These are phyloP conservation scores for Ophiostoma ulmi DNA, from an alignment of 2,329 filamentous ascomycete species.

Conservation along the genomic window DNA sequence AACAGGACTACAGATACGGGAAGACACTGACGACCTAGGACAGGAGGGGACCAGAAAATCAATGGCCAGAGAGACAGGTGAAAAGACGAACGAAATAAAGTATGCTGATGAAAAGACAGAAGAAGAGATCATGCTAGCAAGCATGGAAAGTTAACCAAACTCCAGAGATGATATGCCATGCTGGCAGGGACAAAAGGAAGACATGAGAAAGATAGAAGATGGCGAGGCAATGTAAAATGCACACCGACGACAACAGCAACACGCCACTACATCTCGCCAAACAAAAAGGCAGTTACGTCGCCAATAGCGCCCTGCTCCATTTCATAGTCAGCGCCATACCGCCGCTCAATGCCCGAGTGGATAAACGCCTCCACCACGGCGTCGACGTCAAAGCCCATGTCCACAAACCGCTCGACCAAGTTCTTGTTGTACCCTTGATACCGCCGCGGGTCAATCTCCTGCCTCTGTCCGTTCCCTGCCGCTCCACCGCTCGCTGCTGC, in stretches of 20 bases:
- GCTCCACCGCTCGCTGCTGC: constrained; percentile 27
- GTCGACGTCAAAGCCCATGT: constrained; percentile 87
- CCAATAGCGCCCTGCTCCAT: constrained; percentile 88
- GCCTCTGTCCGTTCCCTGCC: constrained; percentile 29
- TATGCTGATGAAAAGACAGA: not conserved
- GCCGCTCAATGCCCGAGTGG: constrained; percentile 73
- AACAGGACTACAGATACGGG: too few relatives aligned
- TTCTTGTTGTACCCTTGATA: constrained; percentile 85
- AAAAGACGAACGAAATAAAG: not conserved
- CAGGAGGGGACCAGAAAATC: too few relatives aligned
- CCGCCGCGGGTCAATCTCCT: constrained; percentile 38
- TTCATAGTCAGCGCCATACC: constrained; percentile 72
- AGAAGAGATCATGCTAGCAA: not conserved
- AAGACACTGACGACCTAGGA: too few relatives aligned
- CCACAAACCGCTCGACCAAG: constrained; percentile 75
- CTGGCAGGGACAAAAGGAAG: not conserved
- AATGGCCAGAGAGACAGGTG: not conserved
- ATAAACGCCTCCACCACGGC: constrained; percentile 70
- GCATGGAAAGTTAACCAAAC: not conserved
- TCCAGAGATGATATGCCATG: constrained; percentile 1
- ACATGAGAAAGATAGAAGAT: not conserved
- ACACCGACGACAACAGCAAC: too few relatives aligned
- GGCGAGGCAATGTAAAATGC: too few relatives aligned
- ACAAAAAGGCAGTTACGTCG: constrained; percentile 77
- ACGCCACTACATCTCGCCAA: constrained; percentile 62